phyloP scores from a whole-genome alignment of 2,329 filamentous ascomycete species.

The Capronia epimyces region DNA sequence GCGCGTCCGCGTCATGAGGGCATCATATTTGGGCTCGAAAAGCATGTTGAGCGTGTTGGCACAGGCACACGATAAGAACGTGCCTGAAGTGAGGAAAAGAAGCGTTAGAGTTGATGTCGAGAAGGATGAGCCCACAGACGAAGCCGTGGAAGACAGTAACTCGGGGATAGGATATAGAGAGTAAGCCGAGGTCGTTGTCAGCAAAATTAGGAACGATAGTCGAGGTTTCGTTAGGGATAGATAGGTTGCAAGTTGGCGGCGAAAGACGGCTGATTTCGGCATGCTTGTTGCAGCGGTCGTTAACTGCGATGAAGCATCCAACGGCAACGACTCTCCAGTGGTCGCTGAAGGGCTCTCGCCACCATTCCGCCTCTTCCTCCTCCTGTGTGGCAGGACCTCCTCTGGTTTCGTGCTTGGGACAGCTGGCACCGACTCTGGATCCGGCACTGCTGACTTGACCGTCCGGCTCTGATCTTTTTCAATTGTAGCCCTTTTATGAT shows the following conservation, averaged over 20 bases:
- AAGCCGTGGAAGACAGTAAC: constrained; percentile 66
- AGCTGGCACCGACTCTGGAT: not conserved
- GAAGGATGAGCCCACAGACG: constrained; percentile 74
- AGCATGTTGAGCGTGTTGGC: constrained; percentile 98
- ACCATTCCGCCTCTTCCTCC: constrained; percentile 23
- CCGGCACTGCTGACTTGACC: not conserved
- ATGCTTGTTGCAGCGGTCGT: constrained; percentile 54
- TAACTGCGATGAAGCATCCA: constrained; percentile 57
- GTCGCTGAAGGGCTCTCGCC: constrained; percentile 1
- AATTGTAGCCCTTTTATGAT: constrained; percentile 4
- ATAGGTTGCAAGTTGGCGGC: constrained; percentile 69
- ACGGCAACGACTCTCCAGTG: constrained; percentile 42
- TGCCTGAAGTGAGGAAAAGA: constrained; percentile 84
- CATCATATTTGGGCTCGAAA: constrained; percentile 84
- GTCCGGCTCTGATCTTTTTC: not conserved
- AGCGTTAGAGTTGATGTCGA: constrained; percentile 75
- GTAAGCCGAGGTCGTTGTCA: constrained; percentile 86
- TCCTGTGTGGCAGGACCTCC: constrained; percentile 24
- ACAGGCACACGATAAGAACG: constrained; percentile 78
- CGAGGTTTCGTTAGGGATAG: constrained; percentile 94
- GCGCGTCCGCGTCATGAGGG: constrained; percentile 85
- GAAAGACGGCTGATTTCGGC: constrained; percentile 50
- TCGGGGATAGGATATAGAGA: constrained; percentile 88
- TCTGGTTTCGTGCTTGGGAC: constrained; percentile 3
- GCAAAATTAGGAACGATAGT: constrained; percentile 81